A percentile compares a stretch with the other conserved stretches of the same genome.
phyloP scores from a whole-genome alignment of 768 basidiomycete species.

The Tulasnella sp. region DNA sequence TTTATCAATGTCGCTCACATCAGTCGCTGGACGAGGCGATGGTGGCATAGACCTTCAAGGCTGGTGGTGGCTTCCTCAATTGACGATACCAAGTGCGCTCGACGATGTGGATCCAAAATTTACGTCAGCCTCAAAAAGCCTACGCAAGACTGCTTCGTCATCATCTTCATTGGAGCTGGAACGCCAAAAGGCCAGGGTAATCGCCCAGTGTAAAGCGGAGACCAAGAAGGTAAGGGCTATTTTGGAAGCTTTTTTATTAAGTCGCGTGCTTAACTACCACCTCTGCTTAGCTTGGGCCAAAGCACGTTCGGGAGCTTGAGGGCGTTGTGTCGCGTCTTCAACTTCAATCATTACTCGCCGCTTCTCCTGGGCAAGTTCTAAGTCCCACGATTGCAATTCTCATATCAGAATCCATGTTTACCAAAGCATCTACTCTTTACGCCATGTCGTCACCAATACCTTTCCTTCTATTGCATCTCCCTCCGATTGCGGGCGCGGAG shows the following conservation, averaged over 20 bases:
- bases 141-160: neutral
- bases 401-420: slow-evolving; percentile 72
- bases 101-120: neutral
- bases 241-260: neutral
- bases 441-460: slow-evolving; percentile 69
- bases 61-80: slow-evolving; percentile 80
- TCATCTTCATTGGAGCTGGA: neutral
- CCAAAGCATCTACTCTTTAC: slow-evolving; percentile 51
- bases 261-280: neutral
- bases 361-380: neutral
- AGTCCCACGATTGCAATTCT: slow-evolving; percentile 51
- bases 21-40: slow-evolving; percentile 79
- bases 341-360: neutral
- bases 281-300: slow-evolving; percentile 40
- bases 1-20: slow-evolving; percentile 68
- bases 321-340: slow-evolving; percentile 57
- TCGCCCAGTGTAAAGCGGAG: slow-evolving; percentile 89
- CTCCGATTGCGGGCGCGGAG: slow-evolving; percentile 27
- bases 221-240: slow-evolving; percentile 40
- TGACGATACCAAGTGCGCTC: neutral
- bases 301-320: slow-evolving; percentile 79
- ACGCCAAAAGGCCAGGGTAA: slow-evolving; percentile 53
- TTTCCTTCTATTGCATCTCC: slow-evolving; percentile 68
- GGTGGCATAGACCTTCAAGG: slow-evolving; percentile 82
- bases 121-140: neutral